These are phyloP conservation scores for Tetrapisispora fleetii DNA, from an alignment of 805 yeast species.

Conservation along the genomic window DNA sequence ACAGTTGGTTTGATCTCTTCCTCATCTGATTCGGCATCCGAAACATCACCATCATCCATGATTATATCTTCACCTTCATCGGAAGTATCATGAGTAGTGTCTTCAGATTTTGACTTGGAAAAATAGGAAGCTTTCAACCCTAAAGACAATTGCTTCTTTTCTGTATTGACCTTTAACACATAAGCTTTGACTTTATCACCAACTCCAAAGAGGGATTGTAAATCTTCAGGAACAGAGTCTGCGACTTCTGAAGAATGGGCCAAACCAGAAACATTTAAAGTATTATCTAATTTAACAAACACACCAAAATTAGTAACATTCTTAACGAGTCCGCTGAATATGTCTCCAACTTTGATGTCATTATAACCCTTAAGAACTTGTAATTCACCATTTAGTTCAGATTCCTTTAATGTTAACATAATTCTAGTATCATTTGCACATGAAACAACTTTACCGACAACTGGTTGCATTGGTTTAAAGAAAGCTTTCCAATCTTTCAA, in stretches of 20 bases:
- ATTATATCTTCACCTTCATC: conserved; percentile 20
- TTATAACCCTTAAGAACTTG: conserved; percentile 49
- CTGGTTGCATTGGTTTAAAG: conserved; percentile 60
- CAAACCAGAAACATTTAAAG: conserved; percentile 68
- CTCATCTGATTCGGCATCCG: conserved; percentile 24
- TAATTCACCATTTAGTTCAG: conserved; percentile 65
- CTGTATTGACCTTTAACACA: conserved; percentile 50
- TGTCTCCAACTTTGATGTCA: conserved; percentile 60
- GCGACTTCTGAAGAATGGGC: conserved; percentile 83
- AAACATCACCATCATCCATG: conserved; percentile 22
- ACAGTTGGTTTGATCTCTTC: conserved; percentile 28
- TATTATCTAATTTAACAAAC: conserved; percentile 70
- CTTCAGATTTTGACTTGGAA: conserved; percentile 19
- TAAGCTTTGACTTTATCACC: conserved; percentile 90
- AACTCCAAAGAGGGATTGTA: conserved; percentile 60
- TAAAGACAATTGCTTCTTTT: conserved; percentile 67
- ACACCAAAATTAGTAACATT: conserved; percentile 84
- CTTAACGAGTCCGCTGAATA: conserved; percentile 68
- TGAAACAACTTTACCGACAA: conserved; percentile 60
- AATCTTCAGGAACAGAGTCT: conserved; percentile 43
- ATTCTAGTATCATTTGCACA: conserved; percentile 55
- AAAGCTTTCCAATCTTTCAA: conserved; percentile 82
- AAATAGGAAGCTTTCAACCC: conserved; percentile 96
- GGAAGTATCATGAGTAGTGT: conserved; percentile 19
- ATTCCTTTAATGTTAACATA: conserved; percentile 69